Evolutionary conservation across 176 grass and related monocot genomes (phyloP), one percentile per base, ranked within the genome.

Genomic region (Ampelocalamus luodianensis): DNA sequence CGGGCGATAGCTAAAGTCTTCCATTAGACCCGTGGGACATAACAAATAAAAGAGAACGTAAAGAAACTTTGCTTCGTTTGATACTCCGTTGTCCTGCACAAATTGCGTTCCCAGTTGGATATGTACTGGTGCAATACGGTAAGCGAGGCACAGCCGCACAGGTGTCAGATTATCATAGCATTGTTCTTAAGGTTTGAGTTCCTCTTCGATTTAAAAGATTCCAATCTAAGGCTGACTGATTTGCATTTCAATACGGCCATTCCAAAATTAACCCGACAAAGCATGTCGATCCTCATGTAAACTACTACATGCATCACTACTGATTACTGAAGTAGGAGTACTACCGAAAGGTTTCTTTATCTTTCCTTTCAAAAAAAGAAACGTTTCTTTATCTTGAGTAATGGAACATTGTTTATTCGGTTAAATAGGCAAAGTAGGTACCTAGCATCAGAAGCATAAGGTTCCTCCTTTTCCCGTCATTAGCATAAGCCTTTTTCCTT

Each of bases 381-480:
- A 84, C 13, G 43, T 29, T 84, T 53, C 34, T 91, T 68, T 49
- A 75, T 73, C 32, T 36, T 42, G 13, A 43, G 66, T 18, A 79
- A 65, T 38, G 64, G 85, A 51, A 16, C 60, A 63, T 49, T 82
- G 68, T 49, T 90, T 90, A 83, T 82, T 90, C 23, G 1, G n/a
- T 58, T 83, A 24, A 90, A 26, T 26, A 18, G 64, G 51, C n/a
- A 60, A 77, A 88, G 65, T 71, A 78, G 65, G 74, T 12, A 44
- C 60, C 36, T 58, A 91, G 89, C 89, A 84, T 87, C 85, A 67
- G 73, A 53, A 78, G 82, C 78, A 92, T 82, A 78, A 68, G 86
- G 90, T 92, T 92, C 86, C 82, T 78, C 58, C 86, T 92, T 89
- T 85, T 62, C 65, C 78, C 48, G 65, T 85, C 82, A 82, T 70